Evolutionary conservation across 352 stramenopile species (phyloP).

Genomic region (Phytopythium boreale): DNA sequence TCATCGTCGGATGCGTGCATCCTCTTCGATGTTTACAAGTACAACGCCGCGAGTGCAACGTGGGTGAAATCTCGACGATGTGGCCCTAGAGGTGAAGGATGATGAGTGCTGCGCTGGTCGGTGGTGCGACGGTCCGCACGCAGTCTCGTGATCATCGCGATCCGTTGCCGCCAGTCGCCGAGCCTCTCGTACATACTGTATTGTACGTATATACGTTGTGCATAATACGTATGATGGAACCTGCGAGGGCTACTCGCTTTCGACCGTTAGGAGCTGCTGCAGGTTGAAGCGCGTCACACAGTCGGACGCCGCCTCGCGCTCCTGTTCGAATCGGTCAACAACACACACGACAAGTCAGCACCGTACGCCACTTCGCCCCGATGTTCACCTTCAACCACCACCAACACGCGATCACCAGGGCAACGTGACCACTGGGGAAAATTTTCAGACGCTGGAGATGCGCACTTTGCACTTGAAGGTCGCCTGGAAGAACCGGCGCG

Average conservation of each 20-base stretch:
- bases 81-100: neutral
- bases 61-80: neutral
- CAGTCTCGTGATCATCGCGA: neutral
- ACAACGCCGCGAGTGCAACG: neutral
- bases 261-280: slow-evolving; percentile 51
- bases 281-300: slow-evolving; percentile 75
- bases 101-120: neutral
- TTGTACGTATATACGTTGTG: neutral
- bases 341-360: slow-evolving; percentile 3
- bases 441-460: slow-evolving; percentile 3
- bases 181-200: no score
- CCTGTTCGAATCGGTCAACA: slow-evolving; percentile 16
- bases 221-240: neutral
- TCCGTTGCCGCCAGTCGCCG: no score
- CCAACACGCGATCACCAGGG: slow-evolving; percentile 9
- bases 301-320: slow-evolving; percentile 44
- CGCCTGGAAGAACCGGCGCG: slow-evolving; percentile 74
- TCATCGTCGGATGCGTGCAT: neutral
- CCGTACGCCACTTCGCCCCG: neutral
- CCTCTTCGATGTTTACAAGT: neutral
- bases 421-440: neutral
- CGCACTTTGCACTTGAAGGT: slow-evolving; percentile 81
- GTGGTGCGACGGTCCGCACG: neutral
- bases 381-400: neutral
- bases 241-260: neutral